A percentile compares a stretch with the other conserved stretches of the same genome.
Evolutionary conservation across 345 rosid genomes (phyloP).

Genomic region (Gossypium turneri): DNA sequence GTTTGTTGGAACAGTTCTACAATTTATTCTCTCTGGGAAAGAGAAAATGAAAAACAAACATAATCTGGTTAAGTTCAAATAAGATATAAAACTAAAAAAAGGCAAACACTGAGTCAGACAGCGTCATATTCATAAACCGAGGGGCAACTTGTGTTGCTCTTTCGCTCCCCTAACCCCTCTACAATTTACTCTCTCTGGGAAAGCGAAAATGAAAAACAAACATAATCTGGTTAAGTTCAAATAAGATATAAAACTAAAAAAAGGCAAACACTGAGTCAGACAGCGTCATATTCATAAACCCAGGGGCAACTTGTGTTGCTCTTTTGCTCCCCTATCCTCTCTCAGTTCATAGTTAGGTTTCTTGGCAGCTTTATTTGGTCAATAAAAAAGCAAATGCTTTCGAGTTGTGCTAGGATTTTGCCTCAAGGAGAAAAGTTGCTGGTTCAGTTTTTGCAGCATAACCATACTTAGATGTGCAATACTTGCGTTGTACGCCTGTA

Average conservation of each 20-base stretch:
- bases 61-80: neutral
- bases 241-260: neutral
- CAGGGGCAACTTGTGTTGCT: constrained; percentile 55
- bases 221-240: neutral
- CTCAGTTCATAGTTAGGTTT: neutral
- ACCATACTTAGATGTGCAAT: constrained; percentile 73
- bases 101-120: neutral
- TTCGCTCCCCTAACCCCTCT: constrained; percentile 11
- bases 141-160: constrained; percentile 56
- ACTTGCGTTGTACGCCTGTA: constrained; percentile 77
- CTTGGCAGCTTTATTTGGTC: neutral
- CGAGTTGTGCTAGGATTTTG: constrained; percentile 30
- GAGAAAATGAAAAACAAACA: neutral
- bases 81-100: neutral
- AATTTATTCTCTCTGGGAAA: no score
- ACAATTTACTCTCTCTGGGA: no score
- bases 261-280: neutral
- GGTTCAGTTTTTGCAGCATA: constrained; percentile 62
- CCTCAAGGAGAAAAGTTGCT: constrained; percentile 51
- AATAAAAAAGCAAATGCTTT: neutral
- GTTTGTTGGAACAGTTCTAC: no score
- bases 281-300: neutral
- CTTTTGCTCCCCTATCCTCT: constrained; percentile 14
- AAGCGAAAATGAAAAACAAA: neutral
- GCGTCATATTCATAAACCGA: neutral